Conservation (phyloP, 345 rosid species). For the Leavenworthia alabamica region DNA sequence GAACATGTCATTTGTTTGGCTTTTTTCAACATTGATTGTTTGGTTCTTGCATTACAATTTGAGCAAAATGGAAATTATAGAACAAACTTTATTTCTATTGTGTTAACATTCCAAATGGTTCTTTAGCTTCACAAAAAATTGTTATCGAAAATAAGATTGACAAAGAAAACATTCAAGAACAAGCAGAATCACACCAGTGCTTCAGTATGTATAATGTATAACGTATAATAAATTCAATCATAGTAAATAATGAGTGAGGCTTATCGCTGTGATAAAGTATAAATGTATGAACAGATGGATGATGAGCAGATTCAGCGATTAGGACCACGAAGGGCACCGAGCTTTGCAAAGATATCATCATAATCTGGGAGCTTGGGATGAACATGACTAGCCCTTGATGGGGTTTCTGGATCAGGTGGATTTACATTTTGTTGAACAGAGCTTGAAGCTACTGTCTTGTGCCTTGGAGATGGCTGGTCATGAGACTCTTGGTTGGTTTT, state of each 20-base stretch:
- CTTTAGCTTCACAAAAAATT: constrained; percentile 4
- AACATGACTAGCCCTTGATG: constrained; percentile 49
- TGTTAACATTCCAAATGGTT: background rate
- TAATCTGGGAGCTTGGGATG: constrained; percentile 94
- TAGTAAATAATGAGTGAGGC: constrained; percentile 5
- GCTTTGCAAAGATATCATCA: constrained; percentile 48
- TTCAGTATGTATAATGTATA: constrained; percentile 2
- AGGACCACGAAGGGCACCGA: constrained; percentile 43
- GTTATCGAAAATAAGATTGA: background rate
- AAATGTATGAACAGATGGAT: constrained; percentile 13
- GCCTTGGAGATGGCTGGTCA: constrained; percentile 27
- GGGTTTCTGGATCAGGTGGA: constrained; percentile 30
- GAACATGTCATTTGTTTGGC: background rate
- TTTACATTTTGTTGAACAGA: constrained; percentile 4
- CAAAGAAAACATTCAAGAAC: background rate
- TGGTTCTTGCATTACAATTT: constrained; percentile 14
- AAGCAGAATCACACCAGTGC: constrained; percentile 15
- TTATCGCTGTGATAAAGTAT: constrained; percentile 13
- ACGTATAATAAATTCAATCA: constrained; percentile 6
- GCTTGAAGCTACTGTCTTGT: constrained; percentile 5
- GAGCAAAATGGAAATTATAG: background rate
- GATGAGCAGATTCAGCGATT: constrained; percentile 11
- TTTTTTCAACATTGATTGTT: constrained; percentile 5
- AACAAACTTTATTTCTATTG: constrained; percentile 1
- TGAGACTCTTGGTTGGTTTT: constrained; percentile 25